phyloP scores from a whole-genome alignment of 352 stramenopile genomes.

The Phytophthora colocasiae region DNA sequence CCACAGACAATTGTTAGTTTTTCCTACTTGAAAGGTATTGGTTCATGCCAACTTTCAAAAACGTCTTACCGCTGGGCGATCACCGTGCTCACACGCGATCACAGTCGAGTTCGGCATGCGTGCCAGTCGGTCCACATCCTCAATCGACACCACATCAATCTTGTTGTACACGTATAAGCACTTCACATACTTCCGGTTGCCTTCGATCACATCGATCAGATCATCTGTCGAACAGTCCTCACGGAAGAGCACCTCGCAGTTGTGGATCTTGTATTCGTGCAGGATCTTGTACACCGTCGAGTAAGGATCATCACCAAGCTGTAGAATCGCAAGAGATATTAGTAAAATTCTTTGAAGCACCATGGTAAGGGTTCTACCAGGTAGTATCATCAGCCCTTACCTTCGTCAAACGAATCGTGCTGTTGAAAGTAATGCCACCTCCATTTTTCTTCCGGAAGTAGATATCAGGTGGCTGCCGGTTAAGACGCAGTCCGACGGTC shows the following conservation, averaged over 20 bases:
- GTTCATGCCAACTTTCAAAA: neutral
- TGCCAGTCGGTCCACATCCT: conserved; percentile 98
- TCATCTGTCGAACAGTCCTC: conserved; percentile 98
- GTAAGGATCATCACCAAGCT: conserved; percentile 89
- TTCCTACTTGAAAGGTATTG: neutral
- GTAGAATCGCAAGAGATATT: neutral
- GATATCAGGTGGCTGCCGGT: conserved; percentile 97
- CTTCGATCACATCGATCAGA: conserved; percentile 98
- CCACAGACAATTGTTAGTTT: conserved; percentile 15
- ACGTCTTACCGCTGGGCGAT: conserved; percentile 65
- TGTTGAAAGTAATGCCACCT: conserved; percentile 96
- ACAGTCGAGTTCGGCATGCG: conserved; percentile 96
- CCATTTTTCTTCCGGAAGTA: conserved; percentile 96
- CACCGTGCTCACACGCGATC: conserved; percentile 92
- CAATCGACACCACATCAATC: conserved; percentile 99
- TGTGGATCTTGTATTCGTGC: conserved; percentile 98
- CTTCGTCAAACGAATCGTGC: conserved; percentile 95
- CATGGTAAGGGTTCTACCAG: conserved; percentile 5
- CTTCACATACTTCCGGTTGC: conserved; percentile 99
- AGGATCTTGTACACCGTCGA: conserved; percentile 92
- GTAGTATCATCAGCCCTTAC: conserved; percentile 38
- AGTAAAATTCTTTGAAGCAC: neutral
- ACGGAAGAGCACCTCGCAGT: conserved; percentile 97
- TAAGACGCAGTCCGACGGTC: conserved; percentile 98
- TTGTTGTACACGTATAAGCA: conserved; percentile 99